Percentiles rank a stretch among this genome's conserved stretches.
phyloP scores from a whole-genome alignment of 1,284 basidiomycete genomes.

The Cryptococcus sp. region DNA sequence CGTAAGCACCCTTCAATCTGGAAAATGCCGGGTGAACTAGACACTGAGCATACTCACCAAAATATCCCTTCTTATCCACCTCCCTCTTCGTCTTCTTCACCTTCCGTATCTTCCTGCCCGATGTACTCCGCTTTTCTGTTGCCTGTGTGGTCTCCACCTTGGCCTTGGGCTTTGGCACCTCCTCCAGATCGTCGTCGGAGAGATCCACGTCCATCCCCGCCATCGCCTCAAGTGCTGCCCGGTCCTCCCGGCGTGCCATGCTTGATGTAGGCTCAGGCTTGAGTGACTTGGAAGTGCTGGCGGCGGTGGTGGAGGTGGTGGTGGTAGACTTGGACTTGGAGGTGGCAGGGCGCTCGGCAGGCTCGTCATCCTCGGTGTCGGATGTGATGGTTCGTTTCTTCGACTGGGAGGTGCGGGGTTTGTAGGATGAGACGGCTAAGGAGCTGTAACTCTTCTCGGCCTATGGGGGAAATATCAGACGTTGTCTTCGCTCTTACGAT shows the following conservation, averaged over 20 bases:
- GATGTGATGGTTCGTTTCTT: slow-evolving; percentile 35
- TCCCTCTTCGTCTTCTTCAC: slow-evolving; percentile 40
- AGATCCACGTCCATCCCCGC: slow-evolving; percentile 42
- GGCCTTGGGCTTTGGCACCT: slow-evolving; percentile 9
- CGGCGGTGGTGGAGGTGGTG: not conserved
- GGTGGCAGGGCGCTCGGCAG: slow-evolving; percentile 1
- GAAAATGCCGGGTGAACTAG: not conserved
- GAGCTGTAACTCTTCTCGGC: too few relatives aligned
- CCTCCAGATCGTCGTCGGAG: slow-evolving; percentile 9
- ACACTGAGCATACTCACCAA: slow-evolving; percentile 29
- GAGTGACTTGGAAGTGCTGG: not conserved
- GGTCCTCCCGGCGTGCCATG: slow-evolving; percentile 35
- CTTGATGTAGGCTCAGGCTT: slow-evolving; percentile 32
- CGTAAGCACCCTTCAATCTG: not conserved
- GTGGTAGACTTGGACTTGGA: slow-evolving; percentile 3
- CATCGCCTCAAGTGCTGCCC: slow-evolving; percentile 47
- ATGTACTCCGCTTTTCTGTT: not conserved
- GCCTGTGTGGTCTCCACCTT: slow-evolving; percentile 26
- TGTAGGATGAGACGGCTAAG: not conserved
- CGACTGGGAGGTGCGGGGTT: slow-evolving; percentile 11
- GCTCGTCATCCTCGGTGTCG: slow-evolving; percentile 35
- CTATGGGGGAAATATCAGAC: too few relatives aligned
- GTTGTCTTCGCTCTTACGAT: too few relatives aligned
- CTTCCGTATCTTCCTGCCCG: slow-evolving; percentile 30
- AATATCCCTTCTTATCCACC: slow-evolving; percentile 43